Conservation (phyloP, 192 early-diverging fungal species). For the Coemansia sp. region DNA sequence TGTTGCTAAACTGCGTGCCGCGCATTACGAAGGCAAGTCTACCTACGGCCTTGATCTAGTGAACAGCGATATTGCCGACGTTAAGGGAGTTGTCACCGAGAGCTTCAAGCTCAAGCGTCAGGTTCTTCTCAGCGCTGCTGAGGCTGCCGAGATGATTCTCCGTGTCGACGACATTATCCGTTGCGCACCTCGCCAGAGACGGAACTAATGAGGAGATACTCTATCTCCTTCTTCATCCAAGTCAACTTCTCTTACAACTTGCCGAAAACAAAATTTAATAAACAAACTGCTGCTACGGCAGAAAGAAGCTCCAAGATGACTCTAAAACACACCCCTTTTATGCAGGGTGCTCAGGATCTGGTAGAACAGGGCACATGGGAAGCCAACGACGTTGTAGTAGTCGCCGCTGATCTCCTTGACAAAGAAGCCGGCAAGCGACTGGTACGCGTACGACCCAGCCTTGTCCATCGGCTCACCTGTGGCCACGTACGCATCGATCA, state of each 20-base stretch:
- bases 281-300: background rate
- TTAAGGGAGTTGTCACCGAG: slow-evolving; percentile 87
- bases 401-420: slow-evolving; percentile 75
- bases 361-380: slow-evolving; percentile 52
- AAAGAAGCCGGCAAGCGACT: slow-evolving; percentile 70
- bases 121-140: slow-evolving; percentile 88
- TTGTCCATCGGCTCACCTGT: slow-evolving; percentile 73
- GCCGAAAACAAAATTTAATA: background rate
- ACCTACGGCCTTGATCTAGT: slow-evolving; percentile 88
- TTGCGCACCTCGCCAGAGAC: slow-evolving; percentile 70
- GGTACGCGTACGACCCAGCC: slow-evolving; percentile 86
- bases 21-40: slow-evolving; percentile 82
- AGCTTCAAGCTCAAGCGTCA: slow-evolving; percentile 95
- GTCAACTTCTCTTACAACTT: background rate
- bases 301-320: background rate
- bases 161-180: slow-evolving; percentile 98
- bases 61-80: slow-evolving; percentile 74
- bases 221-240: background rate
- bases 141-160: slow-evolving; percentile 97
- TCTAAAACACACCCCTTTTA: slow-evolving; percentile 14
- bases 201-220: slow-evolving; percentile 16
- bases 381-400: slow-evolving; percentile 77
- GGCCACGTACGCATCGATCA: slow-evolving; percentile 64
- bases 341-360: slow-evolving; percentile 46
- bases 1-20: slow-evolving; percentile 88